Percentiles rank a stretch among this genome's conserved stretches.
phyloP scores from a whole-genome alignment of 73 alveolate species.

The Paramecium octaurelia region DNA sequence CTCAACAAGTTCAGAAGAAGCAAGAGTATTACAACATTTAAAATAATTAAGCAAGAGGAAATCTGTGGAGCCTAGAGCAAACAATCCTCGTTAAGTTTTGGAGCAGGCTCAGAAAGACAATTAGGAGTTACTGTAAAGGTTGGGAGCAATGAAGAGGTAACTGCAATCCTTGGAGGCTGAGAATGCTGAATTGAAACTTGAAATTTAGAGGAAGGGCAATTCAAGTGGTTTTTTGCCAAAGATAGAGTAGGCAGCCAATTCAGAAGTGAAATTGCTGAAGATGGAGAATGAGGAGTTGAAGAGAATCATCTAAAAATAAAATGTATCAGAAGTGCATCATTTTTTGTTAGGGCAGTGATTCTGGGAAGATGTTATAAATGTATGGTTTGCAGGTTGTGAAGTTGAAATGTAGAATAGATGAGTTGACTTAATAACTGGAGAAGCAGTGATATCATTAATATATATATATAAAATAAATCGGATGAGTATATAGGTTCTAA shows the following conservation, averaged over 20 bases:
- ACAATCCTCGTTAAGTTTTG: background rate
- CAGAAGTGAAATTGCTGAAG: background rate
- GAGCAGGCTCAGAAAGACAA: slow-evolving; percentile 30
- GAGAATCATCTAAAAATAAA: background rate
- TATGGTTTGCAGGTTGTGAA: slow-evolving; percentile 2
- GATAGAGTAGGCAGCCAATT: background rate
- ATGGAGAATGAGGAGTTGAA: slow-evolving; percentile 37
- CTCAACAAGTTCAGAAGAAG: background rate
- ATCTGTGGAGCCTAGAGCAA: background rate
- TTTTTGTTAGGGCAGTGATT: background rate
- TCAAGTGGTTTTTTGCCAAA: background rate
- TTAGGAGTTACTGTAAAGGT: background rate
- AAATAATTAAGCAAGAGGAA: background rate
- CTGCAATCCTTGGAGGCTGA: background rate
- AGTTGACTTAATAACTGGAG: background rate
- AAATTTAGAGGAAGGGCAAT: background rate
- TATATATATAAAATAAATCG: background rate
- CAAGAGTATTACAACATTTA: background rate
- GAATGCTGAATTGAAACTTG: background rate
- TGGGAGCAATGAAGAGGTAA: background rate
- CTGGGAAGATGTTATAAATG: background rate
- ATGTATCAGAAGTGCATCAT: background rate
- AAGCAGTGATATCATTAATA: background rate
- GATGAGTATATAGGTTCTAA: background rate
- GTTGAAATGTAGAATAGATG: slow-evolving; percentile 30